Conservation (phyloP, 2,329 filamentous ascomycete species). For the Diatrype stigma region DNA sequence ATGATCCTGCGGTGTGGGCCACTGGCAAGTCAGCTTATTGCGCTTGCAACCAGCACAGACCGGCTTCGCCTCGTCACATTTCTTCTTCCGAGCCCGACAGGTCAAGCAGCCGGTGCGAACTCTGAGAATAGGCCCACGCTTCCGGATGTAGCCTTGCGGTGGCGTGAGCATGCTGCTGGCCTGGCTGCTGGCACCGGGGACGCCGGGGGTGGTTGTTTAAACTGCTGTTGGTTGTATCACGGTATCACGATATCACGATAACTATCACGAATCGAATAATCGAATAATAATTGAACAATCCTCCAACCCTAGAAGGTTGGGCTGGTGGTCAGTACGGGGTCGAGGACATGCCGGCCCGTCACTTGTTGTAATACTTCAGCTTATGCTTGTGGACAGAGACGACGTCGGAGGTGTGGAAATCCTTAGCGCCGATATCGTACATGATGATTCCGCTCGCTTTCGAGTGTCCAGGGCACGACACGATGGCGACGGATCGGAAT, state of each 20-base stretch:
- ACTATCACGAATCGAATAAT: too few relatives aligned
- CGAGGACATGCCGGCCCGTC: neutral
- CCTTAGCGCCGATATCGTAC: neutral
- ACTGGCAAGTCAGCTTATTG: neutral
- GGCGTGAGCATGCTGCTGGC: neutral
- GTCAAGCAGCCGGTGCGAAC: neutral
- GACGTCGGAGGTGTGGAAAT: neutral
- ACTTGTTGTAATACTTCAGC: too few relatives aligned
- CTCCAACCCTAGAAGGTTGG: too few relatives aligned
- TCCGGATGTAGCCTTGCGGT: neutral
- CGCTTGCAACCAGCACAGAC: neutral
- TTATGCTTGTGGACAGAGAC: too few relatives aligned
- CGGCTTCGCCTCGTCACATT: neutral
- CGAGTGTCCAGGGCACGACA: too few relatives aligned
- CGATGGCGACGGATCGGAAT: too few relatives aligned
- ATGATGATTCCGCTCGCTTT: neutral
- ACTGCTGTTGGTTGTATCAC: too few relatives aligned
- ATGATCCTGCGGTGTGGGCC: neutral
- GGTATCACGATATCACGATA: too few relatives aligned
- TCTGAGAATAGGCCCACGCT: neutral
- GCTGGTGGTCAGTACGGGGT: neutral
- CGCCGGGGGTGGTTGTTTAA: too few relatives aligned
- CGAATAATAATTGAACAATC: too few relatives aligned
- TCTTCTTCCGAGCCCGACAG: neutral
- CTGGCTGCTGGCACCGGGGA: neutral